These are phyloP conservation scores for Onygenales sp. DNA, from an alignment of 2,329 filamentous ascomycete species.

Conservation along the genomic window DNA sequence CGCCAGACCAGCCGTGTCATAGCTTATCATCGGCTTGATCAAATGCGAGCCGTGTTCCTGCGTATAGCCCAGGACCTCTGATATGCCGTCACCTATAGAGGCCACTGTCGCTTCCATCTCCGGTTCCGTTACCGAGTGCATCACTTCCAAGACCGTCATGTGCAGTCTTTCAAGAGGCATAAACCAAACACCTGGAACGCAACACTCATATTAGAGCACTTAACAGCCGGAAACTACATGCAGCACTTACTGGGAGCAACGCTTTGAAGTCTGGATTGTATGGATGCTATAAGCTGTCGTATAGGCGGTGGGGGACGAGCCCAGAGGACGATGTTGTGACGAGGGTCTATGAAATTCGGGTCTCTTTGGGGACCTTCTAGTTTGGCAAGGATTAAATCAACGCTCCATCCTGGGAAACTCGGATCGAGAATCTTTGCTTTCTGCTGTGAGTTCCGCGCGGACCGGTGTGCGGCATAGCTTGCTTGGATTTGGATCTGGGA, in stretches of 20 bases:
- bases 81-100: conserved; percentile 43
- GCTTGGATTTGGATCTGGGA: conserved; percentile 49
- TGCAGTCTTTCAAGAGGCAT: conserved; percentile 74
- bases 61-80: conserved; percentile 56
- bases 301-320: conserved; percentile 69
- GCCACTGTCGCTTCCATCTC: conserved; percentile 58
- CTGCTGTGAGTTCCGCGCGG: conserved; percentile 66
- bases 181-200: conserved; percentile 61
- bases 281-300: conserved; percentile 52
- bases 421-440: conserved; percentile 60
- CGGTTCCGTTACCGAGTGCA: conserved; percentile 62
- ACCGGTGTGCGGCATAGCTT: conserved; percentile 65
- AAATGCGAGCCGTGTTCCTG: conserved; percentile 60
- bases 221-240: not conserved
- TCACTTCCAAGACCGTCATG: conserved; percentile 74
- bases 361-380: conserved; percentile 56
- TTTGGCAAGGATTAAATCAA: conserved; percentile 66
- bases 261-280: conserved; percentile 58
- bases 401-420: conserved; percentile 59
- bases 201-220: not conserved
- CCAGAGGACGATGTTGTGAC: conserved; percentile 83
- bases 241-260: conserved; percentile 58
- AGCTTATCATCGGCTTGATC: conserved; percentile 73
- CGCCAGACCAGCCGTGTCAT: conserved; percentile 75
- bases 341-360: conserved; percentile 61